Evolutionary conservation across 345 rosid genomes (phyloP), one percentile per base, ranked within the genome.

Genomic region (Rubroshorea leprosula): DNA sequence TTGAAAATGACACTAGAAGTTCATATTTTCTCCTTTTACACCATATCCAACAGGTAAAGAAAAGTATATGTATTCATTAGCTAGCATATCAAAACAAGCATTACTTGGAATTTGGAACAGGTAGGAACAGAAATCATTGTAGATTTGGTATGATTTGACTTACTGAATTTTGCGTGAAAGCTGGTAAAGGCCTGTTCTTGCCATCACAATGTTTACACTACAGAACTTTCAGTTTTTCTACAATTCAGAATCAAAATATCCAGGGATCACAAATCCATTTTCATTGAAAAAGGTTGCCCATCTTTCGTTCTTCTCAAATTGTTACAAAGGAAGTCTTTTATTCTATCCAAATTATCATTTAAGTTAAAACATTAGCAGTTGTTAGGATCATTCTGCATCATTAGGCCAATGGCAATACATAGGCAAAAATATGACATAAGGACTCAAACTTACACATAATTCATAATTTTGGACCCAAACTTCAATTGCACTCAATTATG

Each of bases 161-260:
- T 49, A 69, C 83, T 58, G 61, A 21, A 75, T 21, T 61, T 78
- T 78, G 55, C 73, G 75, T 0, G 73, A 50, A 17, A 78, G 69
- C 53, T 75, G 80, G 50, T 69, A 72, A 38, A 75, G 43, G 58
- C 80, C 77, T 0, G 80, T 75, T n/a, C 66, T 72, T 23, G 80
- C 75, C 80, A 72, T 66, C 3, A 75, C 71, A 17, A 75, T 23
- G 4, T 72, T 75, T 38, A 75, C 83, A 52, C 74, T 63, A 41
- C 68, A 71, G 45, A 78, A 72, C 31, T 78, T 78, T 76, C 79
- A 74, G 68, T 77, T 77, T 68, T 77, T 74, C 82, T 74, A 67
- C 64, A 64, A 38, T 61, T 61, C 26, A 43, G 41, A 61, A 57
- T 41, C 55, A 8, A 45, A 16, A n/a, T 58, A 27, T 51, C 39